These are phyloP conservation scores for Casuarina cunninghamiana DNA, from an alignment of 306 rosid species.

Conservation along the genomic window DNA sequence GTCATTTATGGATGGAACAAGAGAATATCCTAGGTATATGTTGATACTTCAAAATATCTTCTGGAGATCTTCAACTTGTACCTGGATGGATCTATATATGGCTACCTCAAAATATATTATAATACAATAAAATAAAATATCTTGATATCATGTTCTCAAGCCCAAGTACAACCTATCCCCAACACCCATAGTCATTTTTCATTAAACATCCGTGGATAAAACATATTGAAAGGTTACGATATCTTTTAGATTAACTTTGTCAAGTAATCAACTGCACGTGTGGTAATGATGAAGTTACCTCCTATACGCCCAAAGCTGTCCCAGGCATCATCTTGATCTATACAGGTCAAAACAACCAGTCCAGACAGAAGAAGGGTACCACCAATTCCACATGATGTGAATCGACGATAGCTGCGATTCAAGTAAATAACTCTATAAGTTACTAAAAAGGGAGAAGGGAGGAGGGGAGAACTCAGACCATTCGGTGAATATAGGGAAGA, in stretches of 20 bases:
- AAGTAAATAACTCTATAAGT: conserved; percentile 18
- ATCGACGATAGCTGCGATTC: conserved; percentile 55
- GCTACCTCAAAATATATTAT: too few relatives aligned
- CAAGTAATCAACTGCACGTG: not conserved
- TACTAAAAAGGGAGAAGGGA: not conserved
- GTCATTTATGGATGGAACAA: not conserved
- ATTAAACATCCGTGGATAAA: too few relatives aligned
- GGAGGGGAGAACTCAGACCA: not conserved
- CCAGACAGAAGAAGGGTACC: conserved; percentile 63
- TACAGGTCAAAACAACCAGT: conserved; percentile 60
- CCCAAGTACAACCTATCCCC: too few relatives aligned
- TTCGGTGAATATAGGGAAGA: not conserved
- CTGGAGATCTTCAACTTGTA: too few relatives aligned
- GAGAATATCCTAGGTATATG: not conserved
- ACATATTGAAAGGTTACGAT: not conserved
- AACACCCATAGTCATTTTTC: too few relatives aligned
- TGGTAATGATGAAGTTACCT: conserved; percentile 47
- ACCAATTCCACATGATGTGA: conserved; percentile 68
- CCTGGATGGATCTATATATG: too few relatives aligned
- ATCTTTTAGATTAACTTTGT: not conserved
- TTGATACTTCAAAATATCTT: not conserved
- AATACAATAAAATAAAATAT: too few relatives aligned
- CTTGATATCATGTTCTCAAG: too few relatives aligned
- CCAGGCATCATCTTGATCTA: conserved; percentile 85
- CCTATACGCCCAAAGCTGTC: conserved; percentile 90